Conservation (phyloP, 2,329 filamentous ascomycete genomes). For the Cladorrhinum sp. region DNA sequence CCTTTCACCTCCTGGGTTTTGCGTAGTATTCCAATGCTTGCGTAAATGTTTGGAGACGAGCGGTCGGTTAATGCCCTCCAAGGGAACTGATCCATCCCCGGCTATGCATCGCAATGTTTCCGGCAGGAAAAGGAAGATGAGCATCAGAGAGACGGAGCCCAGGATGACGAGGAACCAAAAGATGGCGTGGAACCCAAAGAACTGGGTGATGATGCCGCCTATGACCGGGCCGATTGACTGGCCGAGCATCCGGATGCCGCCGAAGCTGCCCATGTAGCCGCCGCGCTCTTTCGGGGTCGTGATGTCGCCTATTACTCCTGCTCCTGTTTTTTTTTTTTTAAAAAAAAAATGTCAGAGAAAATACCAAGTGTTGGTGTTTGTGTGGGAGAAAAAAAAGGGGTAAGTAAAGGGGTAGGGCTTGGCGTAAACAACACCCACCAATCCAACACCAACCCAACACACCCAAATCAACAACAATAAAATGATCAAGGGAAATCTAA, state of each 20-base stretch:
- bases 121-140: constrained; percentile 40
- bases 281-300: constrained; percentile 23
- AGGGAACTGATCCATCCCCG: constrained; percentile 38
- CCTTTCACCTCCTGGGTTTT: background rate
- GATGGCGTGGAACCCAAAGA: constrained; percentile 24
- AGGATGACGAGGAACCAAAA: constrained; percentile 33
- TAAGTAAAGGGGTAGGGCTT: constrained; percentile 4
- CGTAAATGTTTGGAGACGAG: constrained; percentile 31
- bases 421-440: background rate
- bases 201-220: constrained; percentile 22
- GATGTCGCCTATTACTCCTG: constrained; percentile 25
- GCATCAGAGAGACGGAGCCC: constrained; percentile 29
- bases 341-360: no score
- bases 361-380: background rate
- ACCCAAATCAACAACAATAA: background rate
- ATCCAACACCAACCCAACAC: background rate
- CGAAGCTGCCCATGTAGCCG: constrained; percentile 20
- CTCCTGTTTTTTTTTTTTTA: no score
- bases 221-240: constrained; percentile 25
- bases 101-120: constrained; percentile 40
- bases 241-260: constrained; percentile 24
- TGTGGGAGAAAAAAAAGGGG: background rate
- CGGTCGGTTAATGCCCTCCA: constrained; percentile 40
- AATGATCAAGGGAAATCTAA: background rate
- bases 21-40: constrained; percentile 9